Conservation (phyloP, 73 alveolate genomes). For the Breviolum minutum region DNA sequence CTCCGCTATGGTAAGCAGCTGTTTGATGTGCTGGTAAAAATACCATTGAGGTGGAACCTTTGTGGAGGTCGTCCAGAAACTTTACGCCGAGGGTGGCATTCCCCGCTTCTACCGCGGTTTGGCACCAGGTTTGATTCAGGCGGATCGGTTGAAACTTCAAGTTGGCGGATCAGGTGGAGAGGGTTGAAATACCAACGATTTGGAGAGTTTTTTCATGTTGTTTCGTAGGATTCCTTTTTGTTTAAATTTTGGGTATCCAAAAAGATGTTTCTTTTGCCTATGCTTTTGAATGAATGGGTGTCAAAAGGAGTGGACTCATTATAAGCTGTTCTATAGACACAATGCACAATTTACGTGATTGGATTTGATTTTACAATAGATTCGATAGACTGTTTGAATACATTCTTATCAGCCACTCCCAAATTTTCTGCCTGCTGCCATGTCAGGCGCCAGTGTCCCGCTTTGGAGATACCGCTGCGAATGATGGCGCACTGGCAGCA, state of each 20-base stretch:
- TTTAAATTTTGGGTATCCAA: not conserved
- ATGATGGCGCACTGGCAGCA: slow-evolving; percentile 96
- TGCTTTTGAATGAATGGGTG: no score
- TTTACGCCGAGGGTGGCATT: slow-evolving; percentile 96
- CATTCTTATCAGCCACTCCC: not conserved
- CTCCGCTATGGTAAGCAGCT: not conserved
- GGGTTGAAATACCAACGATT: not conserved
- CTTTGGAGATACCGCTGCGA: slow-evolving; percentile 97
- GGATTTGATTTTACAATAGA: not conserved
- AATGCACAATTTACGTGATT: no score
- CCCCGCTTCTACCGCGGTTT: slow-evolving; percentile 97
- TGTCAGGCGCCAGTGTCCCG: slow-evolving; percentile 96
- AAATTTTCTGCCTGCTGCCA: not conserved
- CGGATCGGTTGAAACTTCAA: not conserved
- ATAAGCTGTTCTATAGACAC: no score
- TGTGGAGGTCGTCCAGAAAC: slow-evolving; percentile 47
- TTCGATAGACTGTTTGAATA: not conserved
- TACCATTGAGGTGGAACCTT: slow-evolving; percentile 17
- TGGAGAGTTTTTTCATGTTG: not conserved
- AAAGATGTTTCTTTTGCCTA: no score
- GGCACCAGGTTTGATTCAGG: slow-evolving; percentile 97
- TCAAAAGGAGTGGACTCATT: no score
- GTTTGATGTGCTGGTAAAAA: not conserved
- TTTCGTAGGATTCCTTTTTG: not conserved
- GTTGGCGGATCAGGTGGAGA: not conserved